phyloP scores from a whole-genome alignment of 1,139 yeast genomes.

The Blastobotrys aristatus region DNA sequence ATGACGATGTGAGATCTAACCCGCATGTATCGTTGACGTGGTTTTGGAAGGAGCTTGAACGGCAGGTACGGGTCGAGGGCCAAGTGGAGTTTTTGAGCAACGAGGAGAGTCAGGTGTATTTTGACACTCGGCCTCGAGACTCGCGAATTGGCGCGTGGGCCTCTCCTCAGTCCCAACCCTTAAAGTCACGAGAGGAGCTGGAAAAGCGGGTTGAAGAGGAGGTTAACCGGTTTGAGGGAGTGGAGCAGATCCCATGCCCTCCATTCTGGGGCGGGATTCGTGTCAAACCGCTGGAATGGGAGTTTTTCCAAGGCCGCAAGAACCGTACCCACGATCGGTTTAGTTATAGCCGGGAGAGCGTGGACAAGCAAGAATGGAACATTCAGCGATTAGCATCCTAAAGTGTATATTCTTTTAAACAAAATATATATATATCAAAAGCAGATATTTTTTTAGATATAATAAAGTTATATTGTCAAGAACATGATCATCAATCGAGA shows the following conservation, averaged over 20 bases:
- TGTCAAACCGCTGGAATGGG: constrained; percentile 81
- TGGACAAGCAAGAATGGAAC: constrained; percentile 49
- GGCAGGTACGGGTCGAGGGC: constrained; percentile 94
- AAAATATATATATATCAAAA: neutral
- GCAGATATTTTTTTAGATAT: neutral
- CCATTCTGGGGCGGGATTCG: constrained; percentile 94
- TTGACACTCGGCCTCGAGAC: constrained; percentile 83
- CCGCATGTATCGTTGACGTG: constrained; percentile 81
- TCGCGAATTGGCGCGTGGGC: constrained; percentile 97
- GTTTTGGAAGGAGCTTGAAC: constrained; percentile 86
- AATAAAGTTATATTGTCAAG: too few relatives aligned
- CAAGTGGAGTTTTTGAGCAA: constrained; percentile 64
- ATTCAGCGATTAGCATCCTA: constrained; percentile 71
- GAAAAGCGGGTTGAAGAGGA: constrained; percentile 45
- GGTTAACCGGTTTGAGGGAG: constrained; percentile 55
- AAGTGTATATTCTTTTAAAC: neutral
- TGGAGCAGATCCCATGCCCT: constrained; percentile 73
- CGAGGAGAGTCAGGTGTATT: constrained; percentile 74
- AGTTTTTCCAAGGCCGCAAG: constrained; percentile 95
- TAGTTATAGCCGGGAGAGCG: constrained; percentile 54
- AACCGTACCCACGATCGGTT: constrained; percentile 89
- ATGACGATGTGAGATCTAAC: constrained; percentile 62
- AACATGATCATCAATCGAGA: too few relatives aligned
- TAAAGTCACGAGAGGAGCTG: constrained; percentile 56
- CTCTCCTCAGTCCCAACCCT: constrained; percentile 71